These are phyloP conservation scores for Populus pruinosa DNA, from an alignment of 345 rosid genomes.

Conservation along the genomic window DNA sequence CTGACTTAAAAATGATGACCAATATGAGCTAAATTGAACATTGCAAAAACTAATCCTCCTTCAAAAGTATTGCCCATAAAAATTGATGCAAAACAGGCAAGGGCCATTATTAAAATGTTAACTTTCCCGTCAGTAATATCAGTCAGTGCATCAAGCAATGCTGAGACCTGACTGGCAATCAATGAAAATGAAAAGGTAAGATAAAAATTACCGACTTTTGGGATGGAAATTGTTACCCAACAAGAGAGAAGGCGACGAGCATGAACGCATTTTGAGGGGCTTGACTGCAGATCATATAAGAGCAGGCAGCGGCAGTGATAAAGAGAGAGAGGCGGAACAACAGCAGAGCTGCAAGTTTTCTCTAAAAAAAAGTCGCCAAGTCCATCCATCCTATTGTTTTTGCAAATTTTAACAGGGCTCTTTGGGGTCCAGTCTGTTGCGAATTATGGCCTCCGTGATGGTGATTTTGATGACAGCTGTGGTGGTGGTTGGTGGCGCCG, in stretches of 20 bases:
- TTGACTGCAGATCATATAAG: conserved; percentile 54
- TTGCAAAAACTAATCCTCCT: conserved; percentile 93
- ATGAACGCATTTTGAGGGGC: conserved; percentile 65
- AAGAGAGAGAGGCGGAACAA: conserved; percentile 64
- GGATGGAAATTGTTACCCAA: conserved; percentile 54
- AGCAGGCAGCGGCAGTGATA: conserved; percentile 70
- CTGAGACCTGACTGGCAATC: conserved; percentile 59
- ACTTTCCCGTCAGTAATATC: conserved; percentile 90
- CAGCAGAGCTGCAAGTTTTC: conserved; percentile 85
- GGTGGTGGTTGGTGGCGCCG: conserved; percentile 20
- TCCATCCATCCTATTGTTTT: conserved; percentile 66
- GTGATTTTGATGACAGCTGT: conserved; percentile 40
- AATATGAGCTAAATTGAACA: conserved; percentile 97
- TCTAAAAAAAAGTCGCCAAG: conserved; percentile 67
- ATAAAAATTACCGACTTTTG: not conserved
- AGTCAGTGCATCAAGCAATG: conserved; percentile 81
- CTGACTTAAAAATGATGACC: conserved; percentile 42
- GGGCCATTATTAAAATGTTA: conserved; percentile 84
- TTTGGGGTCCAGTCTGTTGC: conserved; percentile 50
- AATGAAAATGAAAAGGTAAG: not conserved
- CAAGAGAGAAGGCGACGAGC: conserved; percentile 76
- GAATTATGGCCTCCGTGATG: conserved; percentile 33
- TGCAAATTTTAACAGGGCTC: conserved; percentile 53
- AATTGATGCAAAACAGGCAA: conserved; percentile 87
- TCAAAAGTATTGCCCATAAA: conserved; percentile 94